Conservation (phyloP, 768 basidiomycete species). For the Tulasnella sp. region DNA sequence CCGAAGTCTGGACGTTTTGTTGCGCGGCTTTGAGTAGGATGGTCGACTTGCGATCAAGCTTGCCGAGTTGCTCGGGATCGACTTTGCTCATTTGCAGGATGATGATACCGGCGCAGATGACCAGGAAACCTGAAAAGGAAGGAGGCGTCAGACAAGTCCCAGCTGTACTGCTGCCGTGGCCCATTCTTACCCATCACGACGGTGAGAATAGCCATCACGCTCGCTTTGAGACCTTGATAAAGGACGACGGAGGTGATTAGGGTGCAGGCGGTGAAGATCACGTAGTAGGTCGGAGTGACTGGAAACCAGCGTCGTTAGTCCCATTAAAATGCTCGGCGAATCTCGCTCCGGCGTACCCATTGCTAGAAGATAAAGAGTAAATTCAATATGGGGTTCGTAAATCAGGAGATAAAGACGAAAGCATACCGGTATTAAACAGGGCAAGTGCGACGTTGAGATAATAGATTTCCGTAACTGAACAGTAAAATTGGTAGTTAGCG, state of each 20-base stretch:
- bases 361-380: neutral
- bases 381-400: neutral
- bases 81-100: constrained; percentile 94
- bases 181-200: constrained; percentile 59
- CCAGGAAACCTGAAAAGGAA: constrained; percentile 53
- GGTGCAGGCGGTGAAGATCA: constrained; percentile 32
- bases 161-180: neutral
- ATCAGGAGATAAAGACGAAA: neutral
- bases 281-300: constrained; percentile 30
- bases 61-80: constrained; percentile 62
- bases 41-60: constrained; percentile 82
- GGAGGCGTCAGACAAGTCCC: constrained; percentile 15
- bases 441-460: constrained; percentile 94
- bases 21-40: constrained; percentile 82
- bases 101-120: constrained; percentile 85
- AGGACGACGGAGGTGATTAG: constrained; percentile 32
- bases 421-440: constrained; percentile 60
- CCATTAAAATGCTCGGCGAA: neutral
- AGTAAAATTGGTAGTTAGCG: constrained; percentile 9
- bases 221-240: constrained; percentile 35
- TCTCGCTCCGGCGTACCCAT: neutral
- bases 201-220: constrained; percentile 61
- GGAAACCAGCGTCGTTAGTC: neutral
- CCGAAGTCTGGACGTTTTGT: constrained; percentile 49
- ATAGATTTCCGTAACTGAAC: constrained; percentile 75